Base-by-base conservation (phyloP, 2,329 filamentous ascomycete genomes). In the Aspergillus persii region DNA sequence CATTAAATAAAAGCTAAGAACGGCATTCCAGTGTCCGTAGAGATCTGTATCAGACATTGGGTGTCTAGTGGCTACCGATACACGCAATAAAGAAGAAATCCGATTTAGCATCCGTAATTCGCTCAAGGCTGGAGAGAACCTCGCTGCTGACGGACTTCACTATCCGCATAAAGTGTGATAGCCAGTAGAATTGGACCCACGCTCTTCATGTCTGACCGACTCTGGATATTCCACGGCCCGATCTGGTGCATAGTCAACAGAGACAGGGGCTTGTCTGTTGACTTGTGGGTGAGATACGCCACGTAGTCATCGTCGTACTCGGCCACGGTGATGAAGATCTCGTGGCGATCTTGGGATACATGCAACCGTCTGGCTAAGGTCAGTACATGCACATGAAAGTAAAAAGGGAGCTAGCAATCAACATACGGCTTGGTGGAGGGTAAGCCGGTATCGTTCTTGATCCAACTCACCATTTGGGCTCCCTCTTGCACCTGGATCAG, bases 401-500 rank as follows among this genome's bases (percentile, higher is more conserved):
- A 7, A 12, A 9, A 46, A 46, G 6, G 9, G 18, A 3, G 8
- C 1, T 23, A 47, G 12, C 11, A 5, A 41, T 15, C 5, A 31
- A 41, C 36, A 15, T 1, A 41, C 15, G 12, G 15, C 36, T 41
- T 41, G 1, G 15, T 15, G 2, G 4, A 7, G 6, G 11, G 11
- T 15, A 11, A 11, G 12, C 58, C 41, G 11, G 5, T 2, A 36
- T 65, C 50, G 26, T 41, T 57, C 29, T 57, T 57, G 12, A 67
- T 59, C 60, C 62, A 64, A 8, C 49, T 54, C 1, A 61, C 48
- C 58, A 65, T 63, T 46, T 66, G 64, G 0, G 59, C 58, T 2
- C 53, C 53, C 44, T 68, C 60, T 48, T 68, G 63, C 56, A 65
- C 63, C n/a, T 53, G 59, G 26, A 64, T 23, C 18, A 23, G 18